Evolutionary conservation across 1,284 basidiomycete genomes (phyloP).

Genomic region (Entoloma clypeatum): DNA sequence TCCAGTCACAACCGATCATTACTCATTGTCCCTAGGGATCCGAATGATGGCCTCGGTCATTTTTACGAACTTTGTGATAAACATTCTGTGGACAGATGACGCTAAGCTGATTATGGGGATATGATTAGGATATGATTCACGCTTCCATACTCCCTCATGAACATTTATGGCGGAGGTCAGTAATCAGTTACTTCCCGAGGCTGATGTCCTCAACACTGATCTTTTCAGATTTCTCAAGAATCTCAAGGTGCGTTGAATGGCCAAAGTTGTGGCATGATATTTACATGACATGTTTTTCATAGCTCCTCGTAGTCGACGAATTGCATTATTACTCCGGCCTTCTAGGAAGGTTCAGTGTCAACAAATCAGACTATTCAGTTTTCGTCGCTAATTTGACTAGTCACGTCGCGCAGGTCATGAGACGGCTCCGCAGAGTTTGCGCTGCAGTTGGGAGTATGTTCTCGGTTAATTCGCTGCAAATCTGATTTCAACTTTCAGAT

Average conservation of each 20-base stretch:
- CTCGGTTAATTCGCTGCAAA: not conserved
- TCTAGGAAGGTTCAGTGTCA: conserved; percentile 79
- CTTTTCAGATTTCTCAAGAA: conserved; percentile 62
- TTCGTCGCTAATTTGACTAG: conserved; percentile 32
- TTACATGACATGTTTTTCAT: not conserved
- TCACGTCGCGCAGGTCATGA: conserved; percentile 77
- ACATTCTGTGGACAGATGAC: not conserved
- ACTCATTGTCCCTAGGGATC: conserved; percentile 42
- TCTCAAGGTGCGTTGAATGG: too few species aligned
- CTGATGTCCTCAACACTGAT: conserved; percentile 8
- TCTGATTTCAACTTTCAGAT: conserved; percentile 40
- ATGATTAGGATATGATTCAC: conserved; percentile 80
- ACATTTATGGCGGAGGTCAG: conserved; percentile 75
- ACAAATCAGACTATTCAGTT: conserved; percentile 6
- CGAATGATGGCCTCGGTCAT: conserved; percentile 66
- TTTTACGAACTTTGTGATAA: conserved; percentile 71
- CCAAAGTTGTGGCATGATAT: not conserved
- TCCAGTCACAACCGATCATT: conserved; percentile 3
- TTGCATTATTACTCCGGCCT: conserved; percentile 76
- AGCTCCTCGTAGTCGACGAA: conserved; percentile 82
- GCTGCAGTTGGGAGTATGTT: conserved; percentile 79
- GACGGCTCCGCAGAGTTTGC: conserved; percentile 77
- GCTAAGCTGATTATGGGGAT: conserved; percentile 1
- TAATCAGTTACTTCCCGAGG: conserved; percentile 4
- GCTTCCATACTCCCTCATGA: conserved; percentile 84